A percentile compares a stretch with the other conserved stretches of the same genome.
phyloP scores from a whole-genome alignment of 2,329 filamentous ascomycete species.

The Diaporthe humulicola region DNA sequence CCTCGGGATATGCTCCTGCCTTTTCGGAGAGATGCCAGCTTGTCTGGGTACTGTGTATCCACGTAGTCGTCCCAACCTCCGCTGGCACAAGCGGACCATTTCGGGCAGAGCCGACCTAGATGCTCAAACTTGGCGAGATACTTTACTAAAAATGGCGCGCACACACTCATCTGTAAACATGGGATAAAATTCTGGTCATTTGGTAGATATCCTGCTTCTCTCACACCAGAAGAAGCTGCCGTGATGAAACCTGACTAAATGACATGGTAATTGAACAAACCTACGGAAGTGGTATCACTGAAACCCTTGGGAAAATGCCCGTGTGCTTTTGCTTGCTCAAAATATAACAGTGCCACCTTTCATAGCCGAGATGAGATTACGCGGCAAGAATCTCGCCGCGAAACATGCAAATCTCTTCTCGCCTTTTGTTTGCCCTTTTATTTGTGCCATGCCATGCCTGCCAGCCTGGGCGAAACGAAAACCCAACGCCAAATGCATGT shows the following conservation, averaged over 20 bases:
- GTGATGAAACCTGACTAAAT: background rate
- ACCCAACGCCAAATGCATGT: conserved; percentile 29
- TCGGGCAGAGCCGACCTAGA: background rate
- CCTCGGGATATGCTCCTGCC: too few species aligned
- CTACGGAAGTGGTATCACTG: conserved; percentile 22
- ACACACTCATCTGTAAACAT: background rate
- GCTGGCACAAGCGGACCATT: background rate
- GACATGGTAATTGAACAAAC: conserved; percentile 16
- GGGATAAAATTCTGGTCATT: background rate
- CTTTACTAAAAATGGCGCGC: too few species aligned
- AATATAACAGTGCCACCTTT: background rate
- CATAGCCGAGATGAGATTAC: background rate
- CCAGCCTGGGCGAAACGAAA: conserved; percentile 18
- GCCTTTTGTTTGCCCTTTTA: background rate
- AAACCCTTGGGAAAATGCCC: conserved; percentile 16
- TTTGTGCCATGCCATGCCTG: conserved; percentile 27
- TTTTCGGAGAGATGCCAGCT: too few species aligned
- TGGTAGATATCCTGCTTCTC: background rate
- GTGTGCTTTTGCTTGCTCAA: conserved; percentile 11
- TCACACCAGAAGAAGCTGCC: background rate
- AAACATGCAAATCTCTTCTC: conserved; percentile 17
- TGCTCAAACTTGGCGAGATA: too few species aligned
- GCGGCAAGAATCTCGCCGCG: background rate
- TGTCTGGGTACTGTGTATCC: too few species aligned
- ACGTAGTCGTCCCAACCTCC: background rate